A percentile compares a stretch with the other conserved stretches of the same genome.
These are phyloP conservation scores for Macrotyloma uniflorum DNA, from an alignment of 306 rosid species.

Conservation along the genomic window DNA sequence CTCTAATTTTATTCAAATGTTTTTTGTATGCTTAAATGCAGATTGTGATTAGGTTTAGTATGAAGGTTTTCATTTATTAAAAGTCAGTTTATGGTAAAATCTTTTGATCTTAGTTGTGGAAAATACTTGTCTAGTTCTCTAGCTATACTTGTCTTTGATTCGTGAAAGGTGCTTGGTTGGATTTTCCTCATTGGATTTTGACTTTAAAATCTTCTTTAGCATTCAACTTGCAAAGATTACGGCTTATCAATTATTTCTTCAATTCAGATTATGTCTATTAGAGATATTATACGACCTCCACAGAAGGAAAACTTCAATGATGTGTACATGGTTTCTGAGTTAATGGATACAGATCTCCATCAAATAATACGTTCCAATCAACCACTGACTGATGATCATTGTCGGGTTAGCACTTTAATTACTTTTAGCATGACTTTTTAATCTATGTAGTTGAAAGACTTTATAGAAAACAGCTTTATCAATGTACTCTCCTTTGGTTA, in stretches of 20 bases:
- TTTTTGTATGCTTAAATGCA: background rate
- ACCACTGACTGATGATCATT: conserved; percentile 87
- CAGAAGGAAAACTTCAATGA: conserved; percentile 89
- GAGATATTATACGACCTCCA: conserved; percentile 92
- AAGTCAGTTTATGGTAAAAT: background rate
- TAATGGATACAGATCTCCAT: conserved; percentile 95
- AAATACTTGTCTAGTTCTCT: conserved; percentile 8
- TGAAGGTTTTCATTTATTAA: background rate
- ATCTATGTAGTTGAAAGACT: conserved; percentile 2
- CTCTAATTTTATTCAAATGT: conserved; percentile 8
- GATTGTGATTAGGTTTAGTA: background rate
- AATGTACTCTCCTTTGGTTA: background rate
- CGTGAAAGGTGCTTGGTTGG: conserved; percentile 18
- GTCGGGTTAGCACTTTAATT: conserved; percentile 70
- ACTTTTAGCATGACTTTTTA: conserved; percentile 25
- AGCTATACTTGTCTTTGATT: conserved; percentile 1
- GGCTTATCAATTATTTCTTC: conserved; percentile 31
- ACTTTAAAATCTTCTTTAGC: background rate
- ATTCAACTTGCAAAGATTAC: conserved; percentile 12
- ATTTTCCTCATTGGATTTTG: conserved; percentile 10
- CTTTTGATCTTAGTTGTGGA: background rate
- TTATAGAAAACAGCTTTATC: background rate
- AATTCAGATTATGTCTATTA: conserved; percentile 75
- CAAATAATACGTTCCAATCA: conserved; percentile 92
- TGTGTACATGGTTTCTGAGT: conserved; percentile 82